Evolutionary conservation across 2,329 filamentous ascomycete species (phyloP).

Genomic region (Paracorniculantispora psalliotae): DNA sequence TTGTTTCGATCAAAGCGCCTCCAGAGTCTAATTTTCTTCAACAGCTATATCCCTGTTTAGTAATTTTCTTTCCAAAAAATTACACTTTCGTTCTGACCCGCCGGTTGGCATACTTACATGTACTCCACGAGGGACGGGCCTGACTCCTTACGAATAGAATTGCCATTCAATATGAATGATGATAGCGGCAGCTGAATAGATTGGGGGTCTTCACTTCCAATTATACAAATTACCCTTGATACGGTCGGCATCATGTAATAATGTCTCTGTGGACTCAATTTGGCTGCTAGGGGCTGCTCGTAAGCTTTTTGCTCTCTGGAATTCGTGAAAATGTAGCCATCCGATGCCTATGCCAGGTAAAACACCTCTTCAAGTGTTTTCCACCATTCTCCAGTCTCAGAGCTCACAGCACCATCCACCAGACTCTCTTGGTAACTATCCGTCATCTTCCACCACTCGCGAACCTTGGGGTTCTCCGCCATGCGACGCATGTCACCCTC

Average conservation of each 20-base stretch:
- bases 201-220: too few relatives aligned
- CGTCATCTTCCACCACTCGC: conserved; percentile 78
- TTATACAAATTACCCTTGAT: too few relatives aligned
- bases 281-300: too few relatives aligned
- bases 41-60: not conserved
- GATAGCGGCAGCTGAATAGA: too few relatives aligned
- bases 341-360: conserved; percentile 36
- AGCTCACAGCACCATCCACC: conserved; percentile 54
- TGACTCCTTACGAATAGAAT: too few relatives aligned
- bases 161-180: too few relatives aligned
- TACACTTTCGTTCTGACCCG: not conserved
- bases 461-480: conserved; percentile 65
- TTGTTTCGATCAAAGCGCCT: not conserved
- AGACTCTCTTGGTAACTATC: conserved; percentile 67
- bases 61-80: not conserved
- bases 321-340: not conserved
- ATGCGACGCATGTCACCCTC: conserved; percentile 72
- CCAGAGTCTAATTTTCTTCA: not conserved
- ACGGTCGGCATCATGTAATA: too few relatives aligned
- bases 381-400: conserved; percentile 63
- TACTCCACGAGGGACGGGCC: too few relatives aligned
- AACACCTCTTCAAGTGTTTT: conserved; percentile 65
- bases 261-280: not conserved
- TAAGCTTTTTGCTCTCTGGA: too few relatives aligned
- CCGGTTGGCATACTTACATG: too few relatives aligned